Conservation (phyloP, 2,329 filamentous ascomycete genomes). For the Xylariaceae sp. region DNA sequence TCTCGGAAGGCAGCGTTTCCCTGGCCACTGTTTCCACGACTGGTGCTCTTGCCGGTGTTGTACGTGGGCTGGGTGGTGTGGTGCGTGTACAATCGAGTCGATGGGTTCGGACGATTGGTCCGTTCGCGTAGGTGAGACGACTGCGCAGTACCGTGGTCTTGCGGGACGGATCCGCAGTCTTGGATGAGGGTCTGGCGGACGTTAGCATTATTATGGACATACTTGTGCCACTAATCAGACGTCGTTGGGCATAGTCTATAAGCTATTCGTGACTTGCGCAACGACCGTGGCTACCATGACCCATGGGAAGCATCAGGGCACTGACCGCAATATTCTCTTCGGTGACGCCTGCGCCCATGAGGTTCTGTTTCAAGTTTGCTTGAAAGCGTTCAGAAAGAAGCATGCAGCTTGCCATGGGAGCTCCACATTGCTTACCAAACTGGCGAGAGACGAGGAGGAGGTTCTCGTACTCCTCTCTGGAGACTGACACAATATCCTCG, state of each 20-base stretch:
- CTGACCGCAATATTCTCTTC: slow-evolving; percentile 39
- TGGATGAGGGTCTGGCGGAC: slow-evolving; percentile 16
- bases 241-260: too few relatives aligned
- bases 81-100: too few relatives aligned
- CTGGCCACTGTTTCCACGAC: slow-evolving; percentile 1
- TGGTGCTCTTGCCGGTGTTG: too few relatives aligned
- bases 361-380: slow-evolving; percentile 41
- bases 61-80: too few relatives aligned
- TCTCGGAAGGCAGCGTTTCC: slow-evolving; percentile 4
- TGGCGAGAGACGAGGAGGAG: slow-evolving; percentile 45
- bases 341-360: slow-evolving; percentile 40
- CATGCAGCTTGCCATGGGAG: background rate
- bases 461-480: slow-evolving; percentile 52
- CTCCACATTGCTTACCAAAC: slow-evolving; percentile 40
- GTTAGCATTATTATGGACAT: too few relatives aligned
- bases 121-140: too few relatives aligned
- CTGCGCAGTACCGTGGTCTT: too few relatives aligned
- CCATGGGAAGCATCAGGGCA: slow-evolving; percentile 5
- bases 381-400: slow-evolving; percentile 8
- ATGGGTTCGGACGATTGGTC: too few relatives aligned
- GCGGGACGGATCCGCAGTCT: slow-evolving; percentile 6
- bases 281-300: too few relatives aligned
- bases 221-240: too few relatives aligned
- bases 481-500: slow-evolving; percentile 39
- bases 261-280: too few relatives aligned